phyloP scores from a whole-genome alignment of 345 rosid species.

The Salix suchowensis region DNA sequence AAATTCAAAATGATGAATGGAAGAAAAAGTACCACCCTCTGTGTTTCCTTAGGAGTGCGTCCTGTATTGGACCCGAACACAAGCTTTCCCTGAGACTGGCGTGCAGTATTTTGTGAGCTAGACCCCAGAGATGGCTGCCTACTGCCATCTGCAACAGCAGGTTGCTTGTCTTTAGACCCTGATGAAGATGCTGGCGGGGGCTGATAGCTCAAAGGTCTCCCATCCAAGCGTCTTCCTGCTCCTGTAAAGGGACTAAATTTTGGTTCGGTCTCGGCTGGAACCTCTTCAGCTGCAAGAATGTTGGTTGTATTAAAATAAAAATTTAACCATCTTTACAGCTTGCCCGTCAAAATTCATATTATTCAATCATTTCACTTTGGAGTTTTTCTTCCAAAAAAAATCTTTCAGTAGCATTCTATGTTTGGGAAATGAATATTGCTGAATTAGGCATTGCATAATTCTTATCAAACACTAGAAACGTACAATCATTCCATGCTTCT shows the following conservation, averaged over 20 bases:
- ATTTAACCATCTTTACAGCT: neutral
- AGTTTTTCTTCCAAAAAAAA: neutral
- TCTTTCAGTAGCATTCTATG: neutral
- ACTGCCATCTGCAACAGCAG: conserved; percentile 42
- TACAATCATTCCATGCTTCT: neutral
- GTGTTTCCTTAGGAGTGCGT: conserved; percentile 51
- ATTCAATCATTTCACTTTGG: neutral
- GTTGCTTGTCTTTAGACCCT: conserved; percentile 47
- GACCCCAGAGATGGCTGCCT: conserved; percentile 44
- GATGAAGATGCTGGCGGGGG: conserved; percentile 44
- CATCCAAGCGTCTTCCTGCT: conserved; percentile 78
- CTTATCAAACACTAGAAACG: neutral
- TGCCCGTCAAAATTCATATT: neutral
- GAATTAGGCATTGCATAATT: neutral
- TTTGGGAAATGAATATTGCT: neutral
- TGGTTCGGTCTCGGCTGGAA: conserved; percentile 48
- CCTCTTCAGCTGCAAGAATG: conserved; percentile 59
- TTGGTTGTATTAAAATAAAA: neutral
- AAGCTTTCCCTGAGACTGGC: conserved; percentile 87
- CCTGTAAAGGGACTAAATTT: conserved; percentile 88
- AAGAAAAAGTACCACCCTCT: conserved; percentile 29
- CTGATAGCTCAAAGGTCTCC: conserved; percentile 56
- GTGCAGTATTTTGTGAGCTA: conserved; percentile 40
- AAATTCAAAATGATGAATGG: neutral
- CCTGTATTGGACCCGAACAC: conserved; percentile 67